phyloP scores from a whole-genome alignment of 805 yeast species.

The Kluyveromyces lactis region DNA sequence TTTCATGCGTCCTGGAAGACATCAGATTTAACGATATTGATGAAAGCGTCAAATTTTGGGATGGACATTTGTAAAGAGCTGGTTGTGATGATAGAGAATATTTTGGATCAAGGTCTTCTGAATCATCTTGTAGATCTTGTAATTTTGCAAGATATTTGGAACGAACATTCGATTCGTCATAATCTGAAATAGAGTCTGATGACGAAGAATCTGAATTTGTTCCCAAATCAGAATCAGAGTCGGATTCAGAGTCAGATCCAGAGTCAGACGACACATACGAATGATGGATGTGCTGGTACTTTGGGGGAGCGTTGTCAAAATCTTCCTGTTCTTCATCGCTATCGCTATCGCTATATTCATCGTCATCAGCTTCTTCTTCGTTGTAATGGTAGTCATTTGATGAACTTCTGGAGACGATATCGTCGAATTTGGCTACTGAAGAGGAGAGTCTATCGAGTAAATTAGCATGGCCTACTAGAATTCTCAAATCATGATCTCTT shows the following conservation, averaged over 20 bases:
- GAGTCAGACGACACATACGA: background rate
- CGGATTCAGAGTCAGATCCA: constrained; percentile 1
- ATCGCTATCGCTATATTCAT: constrained; percentile 13
- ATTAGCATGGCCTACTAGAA: constrained; percentile 29
- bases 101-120: constrained; percentile 2
- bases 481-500: constrained; percentile 20
- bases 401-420: background rate
- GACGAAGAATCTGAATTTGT: background rate
- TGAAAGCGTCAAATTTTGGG: constrained; percentile 1
- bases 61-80: constrained; percentile 2
- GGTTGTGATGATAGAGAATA: constrained; percentile 2
- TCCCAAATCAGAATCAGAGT: background rate
- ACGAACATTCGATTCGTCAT: background rate
- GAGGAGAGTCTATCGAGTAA: constrained; percentile 19
- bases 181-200: background rate
- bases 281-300: background rate
- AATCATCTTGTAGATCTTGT: constrained; percentile 2
- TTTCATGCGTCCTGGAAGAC: background rate
- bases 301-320: constrained; percentile 4
- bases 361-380: constrained; percentile 11
- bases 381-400: constrained; percentile 4
- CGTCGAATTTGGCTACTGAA: constrained; percentile 3
- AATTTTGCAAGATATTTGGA: background rate
- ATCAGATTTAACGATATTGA: background rate
- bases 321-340: constrained; percentile 14